Conservation (phyloP, 805 yeast species). For the Sugiyamaella chiloensis region DNA sequence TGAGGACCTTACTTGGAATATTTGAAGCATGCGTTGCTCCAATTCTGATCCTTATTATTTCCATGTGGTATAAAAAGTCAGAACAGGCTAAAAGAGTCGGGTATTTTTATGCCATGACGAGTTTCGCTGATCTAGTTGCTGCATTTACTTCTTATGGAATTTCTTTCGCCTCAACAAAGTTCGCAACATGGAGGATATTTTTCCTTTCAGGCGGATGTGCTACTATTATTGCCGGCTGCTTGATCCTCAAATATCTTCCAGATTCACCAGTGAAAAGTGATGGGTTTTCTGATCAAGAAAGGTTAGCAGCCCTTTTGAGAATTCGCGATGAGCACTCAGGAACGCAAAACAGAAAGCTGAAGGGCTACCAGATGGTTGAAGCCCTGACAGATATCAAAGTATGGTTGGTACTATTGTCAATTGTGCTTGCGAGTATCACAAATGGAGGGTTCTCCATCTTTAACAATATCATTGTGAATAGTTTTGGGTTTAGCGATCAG, state of each 20-base stretch:
- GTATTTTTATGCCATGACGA: constrained; percentile 42
- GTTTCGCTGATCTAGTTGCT: constrained; percentile 45
- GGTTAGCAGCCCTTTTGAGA: constrained; percentile 23
- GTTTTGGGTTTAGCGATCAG: background rate
- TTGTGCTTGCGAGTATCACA: constrained; percentile 43
- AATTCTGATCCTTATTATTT: constrained; percentile 51
- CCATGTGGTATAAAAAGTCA: constrained; percentile 52
- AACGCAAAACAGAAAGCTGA: constrained; percentile 39
- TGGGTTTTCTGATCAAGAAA: constrained; percentile 23
- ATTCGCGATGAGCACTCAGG: constrained; percentile 41
- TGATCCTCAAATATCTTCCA: constrained; percentile 17
- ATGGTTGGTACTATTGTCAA: constrained; percentile 36
- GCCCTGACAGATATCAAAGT: constrained; percentile 36
- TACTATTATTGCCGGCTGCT: constrained; percentile 22
- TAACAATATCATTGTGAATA: background rate
- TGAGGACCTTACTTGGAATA: constrained; percentile 50
- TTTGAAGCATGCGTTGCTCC: constrained; percentile 56
- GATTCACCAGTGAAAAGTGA: constrained; percentile 22
- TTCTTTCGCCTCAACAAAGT: constrained; percentile 28
- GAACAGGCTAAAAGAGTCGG: constrained; percentile 45
- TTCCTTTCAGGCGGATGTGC: background rate
- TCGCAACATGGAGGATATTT: constrained; percentile 44
- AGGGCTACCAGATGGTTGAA: constrained; percentile 43
- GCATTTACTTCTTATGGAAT: constrained; percentile 48
- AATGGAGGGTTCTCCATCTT: constrained; percentile 27